Evolutionary conservation across 208 protist genomes (phyloP).

Genomic region (Leishmania turanica): DNA sequence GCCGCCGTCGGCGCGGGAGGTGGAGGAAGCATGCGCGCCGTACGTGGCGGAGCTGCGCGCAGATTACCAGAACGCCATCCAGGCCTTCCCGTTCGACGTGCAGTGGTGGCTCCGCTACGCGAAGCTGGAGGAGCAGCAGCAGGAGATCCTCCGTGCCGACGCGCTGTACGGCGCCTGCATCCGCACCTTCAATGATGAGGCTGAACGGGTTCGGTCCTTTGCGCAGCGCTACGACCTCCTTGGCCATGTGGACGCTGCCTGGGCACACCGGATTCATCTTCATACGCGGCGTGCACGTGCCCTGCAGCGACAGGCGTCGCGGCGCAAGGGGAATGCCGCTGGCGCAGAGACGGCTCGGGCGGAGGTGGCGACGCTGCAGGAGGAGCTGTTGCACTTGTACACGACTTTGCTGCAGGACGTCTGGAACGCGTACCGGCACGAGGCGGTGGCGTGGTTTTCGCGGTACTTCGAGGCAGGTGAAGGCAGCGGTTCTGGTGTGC

Average conservation of each 20-base stretch:
- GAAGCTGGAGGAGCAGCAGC: conserved; percentile 72
- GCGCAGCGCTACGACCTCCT: conserved; percentile 78
- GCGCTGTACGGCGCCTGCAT: conserved; percentile 64
- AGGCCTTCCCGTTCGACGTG: conserved; percentile 60
- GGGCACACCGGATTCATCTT: conserved; percentile 67
- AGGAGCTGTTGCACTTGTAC: conserved; percentile 44
- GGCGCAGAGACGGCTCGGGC: conserved; percentile 16
- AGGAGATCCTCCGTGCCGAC: conserved; percentile 51
- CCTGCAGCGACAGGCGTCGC: conserved; percentile 14
- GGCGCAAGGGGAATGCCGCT: conserved; percentile 10
- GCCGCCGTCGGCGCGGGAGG: background rate
- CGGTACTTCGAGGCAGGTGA: conserved; percentile 31
- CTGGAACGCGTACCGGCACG: conserved; percentile 74
- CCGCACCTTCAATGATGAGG: conserved; percentile 50
- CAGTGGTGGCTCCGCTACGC: conserved; percentile 76
- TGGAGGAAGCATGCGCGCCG: conserved; percentile 23
- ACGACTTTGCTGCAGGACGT: conserved; percentile 64
- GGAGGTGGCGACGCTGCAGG: conserved; percentile 25
- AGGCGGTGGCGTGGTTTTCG: conserved; percentile 68
- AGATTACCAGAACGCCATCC: conserved; percentile 63
- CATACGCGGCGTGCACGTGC: conserved; percentile 37
- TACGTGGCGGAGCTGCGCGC: conserved; percentile 35
- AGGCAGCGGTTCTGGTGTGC: conserved; percentile 30
- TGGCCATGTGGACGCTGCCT: conserved; percentile 61
- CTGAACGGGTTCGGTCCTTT: conserved; percentile 43